Base-by-base conservation (phyloP, 495 filamentous ascomycete species). In the Penicillium tannophilum region DNA sequence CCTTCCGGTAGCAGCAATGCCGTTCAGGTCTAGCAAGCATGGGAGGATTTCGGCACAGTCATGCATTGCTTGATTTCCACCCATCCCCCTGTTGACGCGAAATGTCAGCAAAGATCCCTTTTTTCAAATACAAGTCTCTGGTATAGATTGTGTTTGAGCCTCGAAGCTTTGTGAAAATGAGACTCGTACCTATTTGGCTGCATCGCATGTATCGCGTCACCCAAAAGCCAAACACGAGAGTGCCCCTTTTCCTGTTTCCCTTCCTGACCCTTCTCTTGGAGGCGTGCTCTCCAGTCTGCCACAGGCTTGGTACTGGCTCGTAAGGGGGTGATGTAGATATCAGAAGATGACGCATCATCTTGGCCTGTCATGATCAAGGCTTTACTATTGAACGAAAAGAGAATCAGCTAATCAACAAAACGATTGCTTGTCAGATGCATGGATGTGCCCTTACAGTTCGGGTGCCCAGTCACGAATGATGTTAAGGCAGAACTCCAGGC, bases 31-130 rank as follows among this genome's bases (percentile, higher is more conserved):
- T 8, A 45, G 17, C n/a, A 45, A 10, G 23, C 8, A 3, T 23
- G 42, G 42, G 42, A 45, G 42, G 10, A 45, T 45, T 4, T 45
- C 42, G 19, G 42, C 42, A 23, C 42, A 45, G 17, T 45, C 42
- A 23, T 45, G 42, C 42, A 45, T 45, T 45, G 42, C 42, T 45
- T 45, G 42, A 11, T 45, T 45, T 45, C 42, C 42, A 11, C 42
- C 42, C 42, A 45, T 45, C 1, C 42, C 42, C 3, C 42, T 45
- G 6, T 23, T 45, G 42, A 11, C 0, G n/a, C 20, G 42, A 7
- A 20, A 11, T 35, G 33, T 35, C 33, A 35, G 33, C 3, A 11
- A 35, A 8, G 0, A 1, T 23, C 20, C 33, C 12, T 35, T 12
- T 1, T 35, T 10, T 12, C 3, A 12, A 36, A 14, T 12, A 36